phyloP scores from a whole-genome alignment of 805 yeast genomes.

The Cyberlindnera euphorbiae region DNA sequence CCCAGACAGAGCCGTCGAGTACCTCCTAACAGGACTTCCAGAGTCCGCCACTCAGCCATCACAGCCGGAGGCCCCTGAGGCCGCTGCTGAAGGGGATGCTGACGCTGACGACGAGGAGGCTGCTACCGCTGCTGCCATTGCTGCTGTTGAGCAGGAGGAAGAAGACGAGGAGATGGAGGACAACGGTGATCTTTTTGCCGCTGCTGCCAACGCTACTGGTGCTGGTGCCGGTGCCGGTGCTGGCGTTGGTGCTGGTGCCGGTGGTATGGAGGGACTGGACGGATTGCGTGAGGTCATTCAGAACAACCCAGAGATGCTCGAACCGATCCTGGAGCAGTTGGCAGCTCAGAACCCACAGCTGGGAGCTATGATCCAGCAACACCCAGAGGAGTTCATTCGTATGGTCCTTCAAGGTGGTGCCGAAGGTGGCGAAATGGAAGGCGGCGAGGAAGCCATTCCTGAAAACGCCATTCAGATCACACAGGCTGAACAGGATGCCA shows the following conservation, averaged over 20 bases:
- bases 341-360: slow-evolving; percentile 80
- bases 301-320: slow-evolving; percentile 84
- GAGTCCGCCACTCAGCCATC: slow-evolving; percentile 39
- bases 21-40: slow-evolving; percentile 85
- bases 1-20: slow-evolving; percentile 98
- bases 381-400: slow-evolving; percentile 87
- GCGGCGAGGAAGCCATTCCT: slow-evolving; percentile 26
- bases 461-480: slow-evolving; percentile 55
- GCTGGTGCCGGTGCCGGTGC: too few species aligned
- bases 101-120: slow-evolving; percentile 25
- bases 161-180: slow-evolving; percentile 31
- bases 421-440: slow-evolving; percentile 29
- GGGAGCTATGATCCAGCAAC: slow-evolving; percentile 70
- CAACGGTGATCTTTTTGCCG: slow-evolving; percentile 29
- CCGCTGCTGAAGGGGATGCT: slow-evolving; percentile 24
- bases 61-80: slow-evolving; percentile 22
- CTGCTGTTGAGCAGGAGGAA: slow-evolving; percentile 18
- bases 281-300: slow-evolving; percentile 74
- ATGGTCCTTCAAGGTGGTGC: slow-evolving; percentile 50
- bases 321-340: slow-evolving; percentile 75
- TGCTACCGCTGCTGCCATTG: slow-evolving; percentile 1
- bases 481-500: slow-evolving; percentile 84
- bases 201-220: too few species aligned
- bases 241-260: slow-evolving; percentile 23
- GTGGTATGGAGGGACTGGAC: slow-evolving; percentile 37